Conservation (phyloP, 1,284 basidiomycete genomes). For the Boletus hoseneyae region DNA sequence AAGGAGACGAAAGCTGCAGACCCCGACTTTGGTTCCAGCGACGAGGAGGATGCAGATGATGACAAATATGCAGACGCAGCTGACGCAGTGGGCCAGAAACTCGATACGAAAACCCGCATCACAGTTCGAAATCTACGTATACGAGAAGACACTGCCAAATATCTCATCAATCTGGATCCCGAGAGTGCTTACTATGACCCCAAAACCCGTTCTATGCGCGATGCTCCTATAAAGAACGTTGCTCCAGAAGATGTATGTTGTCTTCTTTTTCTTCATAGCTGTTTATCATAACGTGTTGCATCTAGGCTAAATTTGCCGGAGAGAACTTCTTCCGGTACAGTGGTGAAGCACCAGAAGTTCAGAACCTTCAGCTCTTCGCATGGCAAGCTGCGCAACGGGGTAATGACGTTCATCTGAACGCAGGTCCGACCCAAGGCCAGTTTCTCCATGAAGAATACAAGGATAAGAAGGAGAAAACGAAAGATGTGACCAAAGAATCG, state of each 20-base stretch:
- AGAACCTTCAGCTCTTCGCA: slow-evolving; percentile 92
- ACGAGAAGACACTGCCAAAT: slow-evolving; percentile 98
- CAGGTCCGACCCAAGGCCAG: slow-evolving; percentile 95
- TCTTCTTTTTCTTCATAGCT: slow-evolving; percentile 7
- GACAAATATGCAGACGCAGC: slow-evolving; percentile 98
- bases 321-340: slow-evolving; percentile 93
- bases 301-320: slow-evolving; percentile 85
- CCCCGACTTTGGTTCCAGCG: slow-evolving; percentile 94
- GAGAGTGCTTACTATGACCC: slow-evolving; percentile 98
- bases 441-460: slow-evolving; percentile 88
- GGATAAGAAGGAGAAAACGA: slow-evolving; percentile 89
- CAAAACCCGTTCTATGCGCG: slow-evolving; percentile 99
- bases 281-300: slow-evolving; percentile 9
- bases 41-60: slow-evolving; percentile 92
- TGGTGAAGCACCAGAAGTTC: slow-evolving; percentile 89
- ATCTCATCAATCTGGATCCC: slow-evolving; percentile 94
- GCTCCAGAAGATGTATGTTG: slow-evolving; percentile 77
- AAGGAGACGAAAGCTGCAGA: slow-evolving; percentile 64
- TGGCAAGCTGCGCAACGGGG: slow-evolving; percentile 95
- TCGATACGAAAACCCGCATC: slow-evolving; percentile 97
- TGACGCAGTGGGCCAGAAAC: slow-evolving; percentile 95
- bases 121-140: slow-evolving; percentile 98
- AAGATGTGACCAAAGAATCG: slow-evolving; percentile 82
- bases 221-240: slow-evolving; percentile 81
- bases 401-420: slow-evolving; percentile 93